Evolutionary conservation across 164 flowering plant genomes (phyloP), one percentile per base, ranked within the genome.

Genomic region (Chimonanthus praecox): DNA sequence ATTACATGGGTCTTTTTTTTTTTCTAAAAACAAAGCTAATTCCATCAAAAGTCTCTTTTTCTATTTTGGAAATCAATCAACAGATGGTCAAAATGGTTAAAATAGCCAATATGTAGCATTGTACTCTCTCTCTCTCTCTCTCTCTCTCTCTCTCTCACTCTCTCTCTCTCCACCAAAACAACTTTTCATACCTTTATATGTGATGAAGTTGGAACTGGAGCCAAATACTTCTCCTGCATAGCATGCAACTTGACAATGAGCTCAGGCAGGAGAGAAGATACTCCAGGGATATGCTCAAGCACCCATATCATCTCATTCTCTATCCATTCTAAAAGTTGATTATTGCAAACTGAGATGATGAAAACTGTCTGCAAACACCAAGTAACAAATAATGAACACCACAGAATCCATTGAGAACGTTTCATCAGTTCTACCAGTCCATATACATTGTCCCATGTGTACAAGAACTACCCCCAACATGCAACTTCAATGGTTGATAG

Each of bases 331-430:
- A 95, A 89, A 71, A 95, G 98, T 82, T 95, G 99, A 74, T 95
- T 95, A 72, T 93, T 95, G 88, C 97, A 95, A 63, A 93, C 94
- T 33, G 85, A 88, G 73, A 95, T 93, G 72, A 95, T 88, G 79
- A 95, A 95, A 66, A 87, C 75, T 0, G 97, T 90, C 99, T 95
- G 96, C 78, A 85, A 65, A 7, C 66, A 65, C 60, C 60, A 54
- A 54, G 5, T 11, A 2, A 54, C 15, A 54, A 54, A 13, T 9
- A 54, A 54, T 9, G 16, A 54, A 49, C 0, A 49, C 8, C 33
- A 33, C 16, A 54, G 60, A 54, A 54, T n/a, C 4, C 13, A n/a
- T 54, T n/a, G 16, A 13, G 16, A 54, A 10, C 4, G 60, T 54
- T 10, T 54, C 60, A 54, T n/a, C 11, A 5, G 60, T 9, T 0